Conservation (phyloP, 2,329 filamentous ascomycete genomes). For the Diaporthe citriasiana region DNA sequence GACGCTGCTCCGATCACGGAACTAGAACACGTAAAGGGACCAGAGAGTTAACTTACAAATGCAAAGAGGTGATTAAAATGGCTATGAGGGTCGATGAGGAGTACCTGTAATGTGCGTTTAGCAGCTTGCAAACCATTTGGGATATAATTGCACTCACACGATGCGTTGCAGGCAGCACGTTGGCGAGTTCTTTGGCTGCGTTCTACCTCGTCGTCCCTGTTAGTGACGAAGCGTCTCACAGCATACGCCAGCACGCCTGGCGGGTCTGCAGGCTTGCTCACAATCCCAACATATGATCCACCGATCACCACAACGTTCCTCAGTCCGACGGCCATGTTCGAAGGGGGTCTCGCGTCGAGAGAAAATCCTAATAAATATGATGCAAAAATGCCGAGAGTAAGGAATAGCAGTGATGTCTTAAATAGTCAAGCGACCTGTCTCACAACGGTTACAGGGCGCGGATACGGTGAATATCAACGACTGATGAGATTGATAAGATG, state of each 20-base stretch:
- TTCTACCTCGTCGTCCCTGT: slow-evolving; percentile 43
- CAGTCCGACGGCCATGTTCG: slow-evolving; percentile 45
- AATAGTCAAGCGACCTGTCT: slow-evolving; percentile 33
- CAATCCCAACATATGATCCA: slow-evolving; percentile 61
- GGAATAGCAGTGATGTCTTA: not conserved
- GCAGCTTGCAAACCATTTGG: not conserved
- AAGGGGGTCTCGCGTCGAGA: not conserved
- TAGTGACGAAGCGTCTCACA: not conserved
- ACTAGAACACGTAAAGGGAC: not conserved
- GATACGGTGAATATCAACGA: not conserved
- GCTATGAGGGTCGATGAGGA: slow-evolving; percentile 63
- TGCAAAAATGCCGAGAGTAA: not conserved
- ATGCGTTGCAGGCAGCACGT: slow-evolving; percentile 54
- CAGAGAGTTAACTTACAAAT: slow-evolving; percentile 50
- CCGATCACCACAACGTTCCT: slow-evolving; percentile 61
- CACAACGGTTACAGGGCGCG: slow-evolving; percentile 10
- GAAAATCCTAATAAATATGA: not conserved
- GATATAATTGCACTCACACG: slow-evolving; percentile 46
- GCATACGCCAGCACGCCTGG: not conserved
- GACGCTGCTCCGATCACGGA: slow-evolving; percentile 18
- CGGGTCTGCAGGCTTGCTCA: slow-evolving; percentile 43
- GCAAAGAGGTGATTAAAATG: slow-evolving; percentile 65
- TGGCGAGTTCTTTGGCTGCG: slow-evolving; percentile 53
- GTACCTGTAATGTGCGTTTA: slow-evolving; percentile 45
- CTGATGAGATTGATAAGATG: slow-evolving; percentile 43